phyloP scores from a whole-genome alignment of 2,329 filamentous ascomycete genomes.

The Epichloe aotearoae region DNA sequence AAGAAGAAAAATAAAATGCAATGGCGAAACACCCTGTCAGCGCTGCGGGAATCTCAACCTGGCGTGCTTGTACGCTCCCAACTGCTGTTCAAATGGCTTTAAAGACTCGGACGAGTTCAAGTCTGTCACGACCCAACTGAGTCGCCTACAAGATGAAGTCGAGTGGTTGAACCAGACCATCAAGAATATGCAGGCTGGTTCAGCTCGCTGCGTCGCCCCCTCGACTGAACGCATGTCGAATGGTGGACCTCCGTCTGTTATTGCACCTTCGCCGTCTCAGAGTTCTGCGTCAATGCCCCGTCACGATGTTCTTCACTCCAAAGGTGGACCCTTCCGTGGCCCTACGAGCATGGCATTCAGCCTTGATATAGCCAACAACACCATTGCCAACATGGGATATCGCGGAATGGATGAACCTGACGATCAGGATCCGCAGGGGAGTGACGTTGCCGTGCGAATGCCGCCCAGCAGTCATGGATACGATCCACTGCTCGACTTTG shows the following conservation, averaged over 20 bases:
- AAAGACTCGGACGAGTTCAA: slow-evolving; percentile 89
- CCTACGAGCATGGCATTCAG: slow-evolving; percentile 79
- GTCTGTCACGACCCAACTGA: slow-evolving; percentile 62
- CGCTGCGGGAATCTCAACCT: slow-evolving; percentile 57
- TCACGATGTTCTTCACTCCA: slow-evolving; percentile 35
- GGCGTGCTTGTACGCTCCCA: slow-evolving; percentile 51
- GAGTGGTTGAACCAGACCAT: slow-evolving; percentile 62
- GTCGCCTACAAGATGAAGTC: slow-evolving; percentile 70
- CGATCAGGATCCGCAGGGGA: slow-evolving; percentile 36
- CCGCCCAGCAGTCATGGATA: slow-evolving; percentile 21
- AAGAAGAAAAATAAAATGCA: slow-evolving; percentile 63
- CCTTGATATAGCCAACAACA: slow-evolving; percentile 75
- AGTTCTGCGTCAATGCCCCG: slow-evolving; percentile 24
- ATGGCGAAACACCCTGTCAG: slow-evolving; percentile 54
- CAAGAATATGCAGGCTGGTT: slow-evolving; percentile 49
- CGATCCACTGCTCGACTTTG: slow-evolving; percentile 73
- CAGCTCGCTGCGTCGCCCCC: slow-evolving; percentile 27
- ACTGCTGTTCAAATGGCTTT: slow-evolving; percentile 63
- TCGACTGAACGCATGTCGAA: slow-evolving; percentile 29
- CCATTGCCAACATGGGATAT: slow-evolving; percentile 82
- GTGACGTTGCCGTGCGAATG: slow-evolving; percentile 9
- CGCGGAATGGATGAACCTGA: slow-evolving; percentile 46
- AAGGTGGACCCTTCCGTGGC: slow-evolving; percentile 59
- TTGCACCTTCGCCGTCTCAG: slow-evolving; percentile 31
- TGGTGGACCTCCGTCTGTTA: slow-evolving; percentile 12